These are phyloP conservation scores for Yarrowia sp. DNA, from an alignment of 805 yeast species.

Conservation along the genomic window DNA sequence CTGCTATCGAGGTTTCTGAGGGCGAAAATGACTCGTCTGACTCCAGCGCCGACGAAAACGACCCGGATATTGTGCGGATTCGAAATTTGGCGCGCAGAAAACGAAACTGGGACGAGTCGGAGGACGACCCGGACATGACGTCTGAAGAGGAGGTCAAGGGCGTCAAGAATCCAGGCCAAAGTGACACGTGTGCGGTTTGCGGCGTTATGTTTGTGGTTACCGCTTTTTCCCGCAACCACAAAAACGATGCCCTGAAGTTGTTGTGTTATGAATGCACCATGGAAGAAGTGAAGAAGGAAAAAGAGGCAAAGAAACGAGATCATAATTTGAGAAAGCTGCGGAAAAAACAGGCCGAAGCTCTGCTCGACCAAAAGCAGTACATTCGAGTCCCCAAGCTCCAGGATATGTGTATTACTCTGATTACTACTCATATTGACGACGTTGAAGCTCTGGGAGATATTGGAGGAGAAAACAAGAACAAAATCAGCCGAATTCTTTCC, in stretches of 20 bases:
- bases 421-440: slow-evolving; percentile 63
- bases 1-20: background rate
- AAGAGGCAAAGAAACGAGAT: slow-evolving; percentile 48
- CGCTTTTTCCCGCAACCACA: slow-evolving; percentile 56
- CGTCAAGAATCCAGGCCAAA: slow-evolving; percentile 24
- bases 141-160: slow-evolving; percentile 32
- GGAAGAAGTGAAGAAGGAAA: slow-evolving; percentile 45
- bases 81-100: slow-evolving; percentile 28
- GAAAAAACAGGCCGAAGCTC: slow-evolving; percentile 77
- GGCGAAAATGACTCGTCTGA: background rate
- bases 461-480: slow-evolving; percentile 66
- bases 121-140: slow-evolving; percentile 32
- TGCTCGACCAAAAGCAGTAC: slow-evolving; percentile 66
- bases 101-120: slow-evolving; percentile 27
- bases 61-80: slow-evolving; percentile 27
- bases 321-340: slow-evolving; percentile 65
- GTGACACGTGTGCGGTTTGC: slow-evolving; percentile 52
- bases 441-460: slow-evolving; percentile 86
- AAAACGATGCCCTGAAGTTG: slow-evolving; percentile 54
- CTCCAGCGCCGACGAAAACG: slow-evolving; percentile 1
- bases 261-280: slow-evolving; percentile 46
- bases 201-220: slow-evolving; percentile 54
- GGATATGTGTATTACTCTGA: slow-evolving; percentile 69
- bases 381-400: slow-evolving; percentile 64
- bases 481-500: slow-evolving; percentile 71